phyloP scores from a whole-genome alignment of 2,329 filamentous ascomycete species.

The Volutella citrinella region DNA sequence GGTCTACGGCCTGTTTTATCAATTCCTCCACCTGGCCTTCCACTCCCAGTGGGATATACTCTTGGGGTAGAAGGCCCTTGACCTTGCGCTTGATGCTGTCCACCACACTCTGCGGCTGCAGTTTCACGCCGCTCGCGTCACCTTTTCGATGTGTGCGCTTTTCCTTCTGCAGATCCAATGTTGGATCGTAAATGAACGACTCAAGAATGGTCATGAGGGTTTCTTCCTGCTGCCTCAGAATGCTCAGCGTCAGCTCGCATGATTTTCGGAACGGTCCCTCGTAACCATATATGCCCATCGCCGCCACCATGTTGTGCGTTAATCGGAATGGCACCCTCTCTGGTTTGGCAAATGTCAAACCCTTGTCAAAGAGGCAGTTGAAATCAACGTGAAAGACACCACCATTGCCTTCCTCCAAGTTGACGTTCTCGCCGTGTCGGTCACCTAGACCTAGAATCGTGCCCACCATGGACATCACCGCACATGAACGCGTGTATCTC shows the following conservation, averaged over 20 bases:
- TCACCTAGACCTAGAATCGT: constrained; percentile 92
- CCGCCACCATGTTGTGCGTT: constrained; percentile 97
- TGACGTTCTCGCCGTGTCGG: constrained; percentile 94
- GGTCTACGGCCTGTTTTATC: constrained; percentile 81
- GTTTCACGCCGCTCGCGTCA: constrained; percentile 43
- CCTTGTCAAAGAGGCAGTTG: constrained; percentile 99
- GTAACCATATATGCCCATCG: constrained; percentile 92
- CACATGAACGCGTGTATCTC: constrained; percentile 87
- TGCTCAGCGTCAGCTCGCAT: constrained; percentile 80
- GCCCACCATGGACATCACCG: constrained; percentile 99
- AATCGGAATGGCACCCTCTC: constrained; percentile 94
- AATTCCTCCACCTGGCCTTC: constrained; percentile 97
- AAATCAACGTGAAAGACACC: constrained; percentile 98
- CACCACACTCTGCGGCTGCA: constrained; percentile 70
- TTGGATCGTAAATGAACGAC: constrained; percentile 95
- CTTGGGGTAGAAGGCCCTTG: constrained; percentile 75
- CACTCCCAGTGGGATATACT: constrained; percentile 89
- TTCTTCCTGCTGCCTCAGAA: constrained; percentile 88
- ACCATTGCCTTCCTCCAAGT: constrained; percentile 90
- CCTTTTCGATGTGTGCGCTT: constrained; percentile 43
- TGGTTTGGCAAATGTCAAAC: constrained; percentile 89
- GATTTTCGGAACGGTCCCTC: constrained; percentile 91
- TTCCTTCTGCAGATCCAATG: constrained; percentile 79
- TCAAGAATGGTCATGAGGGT: constrained; percentile 97
- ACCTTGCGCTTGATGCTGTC: constrained; percentile 88